Evolutionary conservation across 768 basidiomycete species (phyloP).

Genomic region (Lanmaoa rubissima): DNA sequence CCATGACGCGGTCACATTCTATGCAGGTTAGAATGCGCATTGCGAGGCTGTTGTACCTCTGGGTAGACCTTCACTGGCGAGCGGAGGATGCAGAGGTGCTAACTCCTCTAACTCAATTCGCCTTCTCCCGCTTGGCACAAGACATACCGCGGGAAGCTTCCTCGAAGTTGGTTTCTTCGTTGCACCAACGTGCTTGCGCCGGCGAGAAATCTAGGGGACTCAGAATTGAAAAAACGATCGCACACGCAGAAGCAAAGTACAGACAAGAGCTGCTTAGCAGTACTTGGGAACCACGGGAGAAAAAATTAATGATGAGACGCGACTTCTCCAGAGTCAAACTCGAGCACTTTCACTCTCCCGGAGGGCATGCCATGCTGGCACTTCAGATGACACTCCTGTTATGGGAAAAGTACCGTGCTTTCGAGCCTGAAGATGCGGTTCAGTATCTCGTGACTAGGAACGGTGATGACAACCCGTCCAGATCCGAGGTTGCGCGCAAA

Average conservation of each 20-base stretch:
- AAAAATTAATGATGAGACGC: slow-evolving; percentile 28
- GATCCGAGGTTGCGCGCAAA: slow-evolving; percentile 30
- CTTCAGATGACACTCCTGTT: slow-evolving; percentile 43
- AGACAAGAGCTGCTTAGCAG: slow-evolving; percentile 18
- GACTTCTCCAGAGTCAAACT: slow-evolving; percentile 31
- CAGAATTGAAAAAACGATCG: slow-evolving; percentile 26
- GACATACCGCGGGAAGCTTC: slow-evolving; percentile 32
- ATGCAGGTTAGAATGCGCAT: slow-evolving; percentile 56
- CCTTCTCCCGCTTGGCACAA: slow-evolving; percentile 29
- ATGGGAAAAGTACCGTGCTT: slow-evolving; percentile 37
- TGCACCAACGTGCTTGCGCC: slow-evolving; percentile 27
- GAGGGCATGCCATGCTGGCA: slow-evolving; percentile 44
- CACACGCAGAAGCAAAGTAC: slow-evolving; percentile 20
- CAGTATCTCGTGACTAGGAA: slow-evolving; percentile 36
- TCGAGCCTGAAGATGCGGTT: slow-evolving; percentile 46
- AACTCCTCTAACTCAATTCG: slow-evolving; percentile 28
- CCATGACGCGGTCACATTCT: slow-evolving; percentile 41
- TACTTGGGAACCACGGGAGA: slow-evolving; percentile 28
- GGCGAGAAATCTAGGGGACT: slow-evolving; percentile 26
- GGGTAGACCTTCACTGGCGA: slow-evolving; percentile 72
- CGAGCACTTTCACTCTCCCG: slow-evolving; percentile 33
- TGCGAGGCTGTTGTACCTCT: slow-evolving; percentile 58
- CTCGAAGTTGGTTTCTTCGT: slow-evolving; percentile 27
- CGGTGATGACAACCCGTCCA: slow-evolving; percentile 26
- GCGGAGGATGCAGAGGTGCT: slow-evolving; percentile 44